phyloP scores from a whole-genome alignment of 495 filamentous ascomycete species.

The Talaromyces liani region DNA sequence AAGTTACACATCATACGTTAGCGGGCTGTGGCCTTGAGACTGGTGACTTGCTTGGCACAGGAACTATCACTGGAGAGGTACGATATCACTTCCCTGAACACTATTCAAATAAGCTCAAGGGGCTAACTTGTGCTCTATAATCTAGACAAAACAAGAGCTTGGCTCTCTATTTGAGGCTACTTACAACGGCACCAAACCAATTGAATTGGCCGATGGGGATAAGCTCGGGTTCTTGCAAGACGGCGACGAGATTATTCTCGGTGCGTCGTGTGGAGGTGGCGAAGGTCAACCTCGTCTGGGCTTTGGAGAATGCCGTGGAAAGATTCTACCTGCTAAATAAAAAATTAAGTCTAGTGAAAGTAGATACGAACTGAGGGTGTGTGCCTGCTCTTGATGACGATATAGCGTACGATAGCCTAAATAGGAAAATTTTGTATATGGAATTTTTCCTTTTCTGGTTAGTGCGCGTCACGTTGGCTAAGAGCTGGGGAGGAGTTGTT shows the following conservation, averaged over 20 bases:
- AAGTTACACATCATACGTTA: slow-evolving; percentile 15
- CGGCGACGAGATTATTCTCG: slow-evolving; percentile 20
- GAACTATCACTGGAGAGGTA: slow-evolving; percentile 18
- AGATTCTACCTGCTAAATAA: slow-evolving; percentile 12
- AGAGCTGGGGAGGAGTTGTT: too few relatives aligned
- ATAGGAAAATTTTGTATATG: too few relatives aligned
- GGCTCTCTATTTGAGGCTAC: slow-evolving; percentile 18
- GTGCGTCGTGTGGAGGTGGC: slow-evolving; percentile 16
- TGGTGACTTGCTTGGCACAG: slow-evolving; percentile 21
- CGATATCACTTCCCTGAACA: neutral
- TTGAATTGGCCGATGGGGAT: neutral
- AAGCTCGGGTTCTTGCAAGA: slow-evolving; percentile 15
- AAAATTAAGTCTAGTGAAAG: too few relatives aligned
- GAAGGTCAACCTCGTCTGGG: slow-evolving; percentile 12
- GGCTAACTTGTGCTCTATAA: neutral
- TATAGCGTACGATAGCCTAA: neutral
- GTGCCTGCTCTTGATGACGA: too few relatives aligned
- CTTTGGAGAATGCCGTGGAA: slow-evolving; percentile 17
- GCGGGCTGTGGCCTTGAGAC: slow-evolving; percentile 16
- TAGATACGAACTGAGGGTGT: too few relatives aligned
- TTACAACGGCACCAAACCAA: slow-evolving; percentile 1
- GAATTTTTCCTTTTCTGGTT: too few relatives aligned
- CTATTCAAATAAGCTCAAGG: neutral
- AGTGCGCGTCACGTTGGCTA: too few relatives aligned
- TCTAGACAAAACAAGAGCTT: slow-evolving; percentile 10